Evolutionary conservation across 1,139 yeast species (phyloP).

Genomic region (Yamadazyma membranifaciens): DNA sequence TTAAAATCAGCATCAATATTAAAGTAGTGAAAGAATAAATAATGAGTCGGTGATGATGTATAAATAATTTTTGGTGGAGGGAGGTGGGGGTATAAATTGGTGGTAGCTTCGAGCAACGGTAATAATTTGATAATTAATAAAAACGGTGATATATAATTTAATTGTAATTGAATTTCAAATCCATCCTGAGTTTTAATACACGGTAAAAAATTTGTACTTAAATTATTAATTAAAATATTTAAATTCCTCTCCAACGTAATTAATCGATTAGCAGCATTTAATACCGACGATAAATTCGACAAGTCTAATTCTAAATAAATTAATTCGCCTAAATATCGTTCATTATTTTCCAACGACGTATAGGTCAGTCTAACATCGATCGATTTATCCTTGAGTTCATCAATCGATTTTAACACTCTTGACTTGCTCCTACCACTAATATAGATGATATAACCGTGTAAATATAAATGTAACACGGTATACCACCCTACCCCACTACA

Average conservation of each 20-base stretch:
- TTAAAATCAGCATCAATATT: constrained; percentile 53
- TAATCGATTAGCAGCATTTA: constrained; percentile 52
- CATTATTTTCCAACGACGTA: constrained; percentile 15
- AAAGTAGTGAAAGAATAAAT: constrained; percentile 51
- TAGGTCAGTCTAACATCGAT: constrained; percentile 23
- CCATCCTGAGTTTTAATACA: constrained; percentile 62
- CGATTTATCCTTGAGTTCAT: constrained; percentile 56
- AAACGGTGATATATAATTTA: constrained; percentile 76
- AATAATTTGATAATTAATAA: constrained; percentile 62
- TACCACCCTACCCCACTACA: constrained; percentile 79
- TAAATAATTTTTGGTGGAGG: constrained; percentile 61
- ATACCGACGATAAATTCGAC: constrained; percentile 55
- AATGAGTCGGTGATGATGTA: constrained; percentile 70
- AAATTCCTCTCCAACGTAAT: constrained; percentile 48
- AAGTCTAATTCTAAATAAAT: constrained; percentile 63
- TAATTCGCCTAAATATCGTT: constrained; percentile 53
- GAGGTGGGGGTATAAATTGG: constrained; percentile 22
- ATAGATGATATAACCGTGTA: constrained; percentile 77
- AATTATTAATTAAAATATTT: constrained; percentile 71
- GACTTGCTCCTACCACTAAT: constrained; percentile 65
- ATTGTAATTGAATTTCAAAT: constrained; percentile 78
- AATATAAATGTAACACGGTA: constrained; percentile 69
- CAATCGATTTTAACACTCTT: constrained; percentile 57
- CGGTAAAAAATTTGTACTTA: constrained; percentile 82
- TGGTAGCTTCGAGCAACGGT: constrained; percentile 48